Percentiles rank a stretch among this genome's conserved stretches.
These are phyloP conservation scores for Hirsutella rhossiliensis DNA, from an alignment of 2,329 filamentous ascomycete genomes.

Conservation along the genomic window DNA sequence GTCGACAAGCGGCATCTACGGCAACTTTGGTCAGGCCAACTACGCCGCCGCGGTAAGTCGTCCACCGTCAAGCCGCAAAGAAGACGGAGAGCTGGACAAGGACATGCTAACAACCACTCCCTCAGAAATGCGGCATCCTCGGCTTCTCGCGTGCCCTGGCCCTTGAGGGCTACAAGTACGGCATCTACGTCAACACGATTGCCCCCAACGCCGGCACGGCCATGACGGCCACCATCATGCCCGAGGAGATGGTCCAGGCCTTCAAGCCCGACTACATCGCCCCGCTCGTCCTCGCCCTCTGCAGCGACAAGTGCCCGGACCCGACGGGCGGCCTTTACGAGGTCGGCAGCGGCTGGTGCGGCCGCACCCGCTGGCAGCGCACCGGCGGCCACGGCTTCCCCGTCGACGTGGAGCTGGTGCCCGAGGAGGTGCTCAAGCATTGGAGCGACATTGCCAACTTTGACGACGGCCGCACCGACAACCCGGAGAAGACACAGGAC, in stretches of 20 bases:
- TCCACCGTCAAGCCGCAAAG: too few species aligned
- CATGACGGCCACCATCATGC: conserved; percentile 90
- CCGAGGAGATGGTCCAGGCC: conserved; percentile 93
- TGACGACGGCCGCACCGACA: conserved; percentile 73
- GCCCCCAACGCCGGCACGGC: conserved; percentile 93
- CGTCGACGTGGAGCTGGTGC: conserved; percentile 67
- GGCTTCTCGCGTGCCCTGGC: conserved; percentile 90
- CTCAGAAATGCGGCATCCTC: conserved; percentile 77
- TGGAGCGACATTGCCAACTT: conserved; percentile 79
- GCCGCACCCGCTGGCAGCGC: conserved; percentile 88
- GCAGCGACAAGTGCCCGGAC: conserved; percentile 74
- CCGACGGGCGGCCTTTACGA: conserved; percentile 85
- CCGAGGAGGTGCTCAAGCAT: conserved; percentile 67
- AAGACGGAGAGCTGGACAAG: too few species aligned
- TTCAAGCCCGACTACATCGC: conserved; percentile 99
- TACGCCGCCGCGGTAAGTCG: conserved; percentile 72
- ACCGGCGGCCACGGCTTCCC: conserved; percentile 85
- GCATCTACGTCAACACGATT: conserved; percentile 97
- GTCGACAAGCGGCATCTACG: conserved; percentile 94
- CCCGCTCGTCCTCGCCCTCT: conserved; percentile 76
- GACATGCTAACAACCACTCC: background rate
- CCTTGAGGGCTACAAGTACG: conserved; percentile 89
- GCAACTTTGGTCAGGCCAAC: conserved; percentile 98
- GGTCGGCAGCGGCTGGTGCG: conserved; percentile 88
- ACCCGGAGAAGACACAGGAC: conserved; percentile 69